Percentiles rank a stretch among this genome's conserved stretches.
Evolutionary conservation across 768 basidiomycete genomes (phyloP).

Genomic region (Polyporus arcularius): DNA sequence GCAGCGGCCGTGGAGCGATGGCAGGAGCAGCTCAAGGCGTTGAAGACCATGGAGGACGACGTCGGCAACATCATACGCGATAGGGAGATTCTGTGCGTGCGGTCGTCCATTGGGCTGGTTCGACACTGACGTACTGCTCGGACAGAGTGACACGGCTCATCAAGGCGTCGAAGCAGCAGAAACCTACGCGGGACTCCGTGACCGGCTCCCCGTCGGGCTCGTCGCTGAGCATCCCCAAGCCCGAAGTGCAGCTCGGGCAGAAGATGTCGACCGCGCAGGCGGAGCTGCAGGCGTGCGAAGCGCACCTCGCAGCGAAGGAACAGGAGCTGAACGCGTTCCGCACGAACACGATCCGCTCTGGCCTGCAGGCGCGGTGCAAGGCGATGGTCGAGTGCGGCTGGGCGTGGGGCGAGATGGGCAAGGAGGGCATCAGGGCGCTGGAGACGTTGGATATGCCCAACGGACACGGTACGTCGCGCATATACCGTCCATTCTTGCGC

Average conservation of each 20-base stretch:
- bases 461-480: slow-evolving; percentile 31
- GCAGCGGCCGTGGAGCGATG: slow-evolving; percentile 62
- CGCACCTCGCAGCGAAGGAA: slow-evolving; percentile 70
- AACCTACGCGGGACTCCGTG: slow-evolving; percentile 40
- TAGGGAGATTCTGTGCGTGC: slow-evolving; percentile 76
- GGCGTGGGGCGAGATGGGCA: slow-evolving; percentile 68
- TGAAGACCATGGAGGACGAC: slow-evolving; percentile 75
- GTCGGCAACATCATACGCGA: slow-evolving; percentile 70
- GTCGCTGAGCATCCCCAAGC: slow-evolving; percentile 39
- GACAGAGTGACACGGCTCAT: slow-evolving; percentile 74
- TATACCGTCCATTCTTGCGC: neutral
- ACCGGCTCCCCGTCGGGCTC: slow-evolving; percentile 42
- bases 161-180: slow-evolving; percentile 68
- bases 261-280: slow-evolving; percentile 71
- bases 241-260: slow-evolving; percentile 27
- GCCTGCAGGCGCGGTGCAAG: slow-evolving; percentile 59
- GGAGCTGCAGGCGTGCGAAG: slow-evolving; percentile 82
- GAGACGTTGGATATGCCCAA: slow-evolving; percentile 28
- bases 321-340: slow-evolving; percentile 57
- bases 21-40: slow-evolving; percentile 55
- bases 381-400: slow-evolving; percentile 72
- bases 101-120: neutral
- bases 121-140: neutral
- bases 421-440: slow-evolving; percentile 54
- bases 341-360: slow-evolving; percentile 57